These are phyloP conservation scores for Exophiala phaeomuriformis DNA, from an alignment of 2,329 filamentous ascomycete genomes.

Conservation along the genomic window DNA sequence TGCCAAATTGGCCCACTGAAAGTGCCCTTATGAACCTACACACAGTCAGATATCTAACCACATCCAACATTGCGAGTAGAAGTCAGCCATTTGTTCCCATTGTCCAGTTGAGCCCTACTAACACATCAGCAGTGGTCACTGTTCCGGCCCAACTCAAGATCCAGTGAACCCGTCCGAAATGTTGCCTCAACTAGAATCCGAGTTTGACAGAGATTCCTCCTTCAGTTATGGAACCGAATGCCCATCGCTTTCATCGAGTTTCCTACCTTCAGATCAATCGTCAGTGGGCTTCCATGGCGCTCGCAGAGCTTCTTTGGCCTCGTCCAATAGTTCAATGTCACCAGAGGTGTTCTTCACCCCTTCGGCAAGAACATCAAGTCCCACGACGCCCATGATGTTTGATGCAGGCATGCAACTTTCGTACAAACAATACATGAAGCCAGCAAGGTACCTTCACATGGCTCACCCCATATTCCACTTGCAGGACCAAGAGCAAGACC, in stretches of 20 bases:
- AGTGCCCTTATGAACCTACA: not conserved
- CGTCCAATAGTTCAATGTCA: slow-evolving; percentile 18
- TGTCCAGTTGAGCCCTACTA: not conserved
- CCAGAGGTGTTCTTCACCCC: slow-evolving; percentile 20
- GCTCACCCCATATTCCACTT: slow-evolving; percentile 10
- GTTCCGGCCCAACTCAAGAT: slow-evolving; percentile 4
- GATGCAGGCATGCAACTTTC: slow-evolving; percentile 5
- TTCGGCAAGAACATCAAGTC: slow-evolving; percentile 17
- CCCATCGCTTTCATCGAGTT: slow-evolving; percentile 21
- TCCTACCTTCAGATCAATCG: slow-evolving; percentile 20
- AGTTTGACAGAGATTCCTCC: slow-evolving; percentile 15
- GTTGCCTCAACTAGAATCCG: slow-evolving; percentile 9
- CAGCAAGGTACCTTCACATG: slow-evolving; percentile 7
- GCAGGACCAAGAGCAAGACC: slow-evolving; percentile 11
- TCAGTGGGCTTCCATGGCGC: slow-evolving; percentile 7
- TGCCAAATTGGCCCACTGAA: not conserved
- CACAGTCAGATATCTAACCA: not conserved
- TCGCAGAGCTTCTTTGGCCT: slow-evolving; percentile 16
- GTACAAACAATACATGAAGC: slow-evolving; percentile 16
- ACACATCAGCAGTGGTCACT: slow-evolving; percentile 1
- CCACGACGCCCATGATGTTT: slow-evolving; percentile 16
- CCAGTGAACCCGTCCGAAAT: slow-evolving; percentile 15
- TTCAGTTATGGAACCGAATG: slow-evolving; percentile 16
- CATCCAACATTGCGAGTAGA: not conserved
- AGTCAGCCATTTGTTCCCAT: not conserved